A percentile compares a stretch with the other conserved stretches of the same genome.
Conservation (phyloP, 2,329 filamentous ascomycete genomes). For the Chaetomium sp. region DNA sequence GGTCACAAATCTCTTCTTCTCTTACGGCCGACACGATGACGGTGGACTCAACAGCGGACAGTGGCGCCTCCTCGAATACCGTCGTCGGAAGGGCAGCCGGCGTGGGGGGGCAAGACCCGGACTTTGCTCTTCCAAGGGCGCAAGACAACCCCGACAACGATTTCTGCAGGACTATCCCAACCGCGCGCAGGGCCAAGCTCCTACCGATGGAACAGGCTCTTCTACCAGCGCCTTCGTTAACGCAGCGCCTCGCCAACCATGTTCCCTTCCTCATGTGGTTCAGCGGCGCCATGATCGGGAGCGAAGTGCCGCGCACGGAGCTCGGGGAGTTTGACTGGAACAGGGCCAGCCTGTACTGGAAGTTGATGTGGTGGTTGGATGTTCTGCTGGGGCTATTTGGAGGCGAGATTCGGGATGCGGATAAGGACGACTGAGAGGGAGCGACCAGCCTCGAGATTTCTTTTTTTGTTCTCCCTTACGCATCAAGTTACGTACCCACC, state of each 20-base stretch:
- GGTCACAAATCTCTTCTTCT: constrained; percentile 43
- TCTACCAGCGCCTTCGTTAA: constrained; percentile 59
- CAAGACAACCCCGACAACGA: constrained; percentile 30
- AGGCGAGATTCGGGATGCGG: constrained; percentile 49
- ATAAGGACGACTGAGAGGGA: constrained; percentile 48
- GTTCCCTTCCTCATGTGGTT: constrained; percentile 69
- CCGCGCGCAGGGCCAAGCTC: constrained; percentile 57
- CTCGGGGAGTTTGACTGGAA: constrained; percentile 73
- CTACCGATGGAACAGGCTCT: constrained; percentile 65
- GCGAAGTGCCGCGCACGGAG: constrained; percentile 65
- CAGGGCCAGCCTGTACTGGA: constrained; percentile 60
- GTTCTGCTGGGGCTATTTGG: constrained; percentile 52
- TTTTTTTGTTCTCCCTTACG: no score
- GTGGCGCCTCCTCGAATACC: constrained; percentile 41
- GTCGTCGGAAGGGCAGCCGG: constrained; percentile 29
- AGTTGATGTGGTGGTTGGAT: constrained; percentile 58
- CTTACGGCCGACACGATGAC: constrained; percentile 53
- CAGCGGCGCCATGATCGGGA: constrained; percentile 65
- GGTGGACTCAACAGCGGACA: constrained; percentile 35
- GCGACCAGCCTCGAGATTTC: no score
- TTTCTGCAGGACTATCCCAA: constrained; percentile 59
- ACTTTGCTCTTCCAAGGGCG: constrained; percentile 19
- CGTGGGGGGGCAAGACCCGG: constrained; percentile 5
- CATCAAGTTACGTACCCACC: no score
- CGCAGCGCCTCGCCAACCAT: constrained; percentile 56